Conservation (phyloP, 192 early-diverging fungal species). For the Gryganskiella cystojenkinii region DNA sequence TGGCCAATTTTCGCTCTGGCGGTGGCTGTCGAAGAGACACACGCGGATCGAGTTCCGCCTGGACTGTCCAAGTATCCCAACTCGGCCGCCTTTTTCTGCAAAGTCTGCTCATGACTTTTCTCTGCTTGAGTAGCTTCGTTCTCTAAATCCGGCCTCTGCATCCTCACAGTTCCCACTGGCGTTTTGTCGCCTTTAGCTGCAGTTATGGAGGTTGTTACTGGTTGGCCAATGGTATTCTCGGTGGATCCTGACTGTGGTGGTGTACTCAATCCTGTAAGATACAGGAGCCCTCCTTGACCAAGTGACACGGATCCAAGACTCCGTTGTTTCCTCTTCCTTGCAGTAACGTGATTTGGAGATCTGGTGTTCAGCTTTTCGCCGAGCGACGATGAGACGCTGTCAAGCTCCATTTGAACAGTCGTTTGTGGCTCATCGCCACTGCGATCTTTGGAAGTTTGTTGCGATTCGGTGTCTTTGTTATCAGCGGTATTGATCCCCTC, state of each 20-base stretch:
- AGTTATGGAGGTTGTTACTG: too few species aligned
- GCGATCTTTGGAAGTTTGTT: too few species aligned
- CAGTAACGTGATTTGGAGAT: conserved; percentile 11
- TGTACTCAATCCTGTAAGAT: not conserved
- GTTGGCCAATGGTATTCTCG: not conserved
- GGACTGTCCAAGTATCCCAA: conserved; percentile 10
- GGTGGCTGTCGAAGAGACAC: not conserved
- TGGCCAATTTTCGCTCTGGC: not conserved
- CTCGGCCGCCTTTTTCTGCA: conserved; percentile 1
- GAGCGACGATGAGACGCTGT: not conserved
- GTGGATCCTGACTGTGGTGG: too few species aligned
- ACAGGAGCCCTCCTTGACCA: not conserved
- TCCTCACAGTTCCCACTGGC: too few species aligned
- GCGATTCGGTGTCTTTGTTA: too few species aligned
- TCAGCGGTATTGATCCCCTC: too few species aligned
- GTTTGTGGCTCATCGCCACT: not conserved
- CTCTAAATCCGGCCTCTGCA: too few species aligned
- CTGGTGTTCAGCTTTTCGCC: conserved; percentile 15
- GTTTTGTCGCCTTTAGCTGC: too few species aligned
- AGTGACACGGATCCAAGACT: not conserved
- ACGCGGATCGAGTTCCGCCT: not conserved
- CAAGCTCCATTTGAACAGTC: not conserved
- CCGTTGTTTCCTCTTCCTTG: conserved; percentile 14
- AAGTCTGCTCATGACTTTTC: too few species aligned
- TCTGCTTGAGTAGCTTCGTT: too few species aligned